phyloP scores from a whole-genome alignment of 176 grass and related monocot species.

The Pharus latifolius region DNA sequence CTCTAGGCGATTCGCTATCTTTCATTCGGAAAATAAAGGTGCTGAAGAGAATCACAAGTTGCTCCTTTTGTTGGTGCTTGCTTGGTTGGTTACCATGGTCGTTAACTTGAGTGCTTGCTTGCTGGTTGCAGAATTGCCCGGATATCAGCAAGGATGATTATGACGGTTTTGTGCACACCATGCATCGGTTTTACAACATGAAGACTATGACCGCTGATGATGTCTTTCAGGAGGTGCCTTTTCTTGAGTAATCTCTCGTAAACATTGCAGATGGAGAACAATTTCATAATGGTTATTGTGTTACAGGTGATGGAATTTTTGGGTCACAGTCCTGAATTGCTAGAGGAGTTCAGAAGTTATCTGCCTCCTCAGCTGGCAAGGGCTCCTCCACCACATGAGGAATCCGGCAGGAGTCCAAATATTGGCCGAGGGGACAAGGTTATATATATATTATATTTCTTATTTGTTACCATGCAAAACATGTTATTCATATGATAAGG shows the following conservation, averaged over 20 bases:
- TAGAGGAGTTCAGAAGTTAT: conserved; percentile 16
- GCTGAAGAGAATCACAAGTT: background rate
- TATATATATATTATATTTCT: background rate
- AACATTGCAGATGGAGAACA: background rate
- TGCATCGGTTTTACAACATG: background rate
- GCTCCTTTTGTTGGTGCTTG: background rate
- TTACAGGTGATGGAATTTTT: background rate
- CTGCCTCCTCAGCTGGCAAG: background rate
- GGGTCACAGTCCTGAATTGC: background rate
- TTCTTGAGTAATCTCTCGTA: background rate
- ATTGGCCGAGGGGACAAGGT: background rate
- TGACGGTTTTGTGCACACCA: background rate
- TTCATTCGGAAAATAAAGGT: conserved; percentile 7
- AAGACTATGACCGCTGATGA: background rate
- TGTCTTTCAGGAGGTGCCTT: background rate
- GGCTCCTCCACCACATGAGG: background rate
- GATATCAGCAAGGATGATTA: background rate
- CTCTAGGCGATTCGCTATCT: background rate
- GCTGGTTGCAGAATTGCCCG: conserved; percentile 5
- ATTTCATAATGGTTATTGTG: background rate
- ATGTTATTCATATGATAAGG: background rate
- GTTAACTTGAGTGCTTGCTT: background rate
- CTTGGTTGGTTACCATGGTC: background rate
- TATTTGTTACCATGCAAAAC: background rate
- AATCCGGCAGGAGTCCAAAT: conserved; percentile 2